Conservation (phyloP, 768 basidiomycete genomes). For the Sporobolomyces pararoseus region DNA sequence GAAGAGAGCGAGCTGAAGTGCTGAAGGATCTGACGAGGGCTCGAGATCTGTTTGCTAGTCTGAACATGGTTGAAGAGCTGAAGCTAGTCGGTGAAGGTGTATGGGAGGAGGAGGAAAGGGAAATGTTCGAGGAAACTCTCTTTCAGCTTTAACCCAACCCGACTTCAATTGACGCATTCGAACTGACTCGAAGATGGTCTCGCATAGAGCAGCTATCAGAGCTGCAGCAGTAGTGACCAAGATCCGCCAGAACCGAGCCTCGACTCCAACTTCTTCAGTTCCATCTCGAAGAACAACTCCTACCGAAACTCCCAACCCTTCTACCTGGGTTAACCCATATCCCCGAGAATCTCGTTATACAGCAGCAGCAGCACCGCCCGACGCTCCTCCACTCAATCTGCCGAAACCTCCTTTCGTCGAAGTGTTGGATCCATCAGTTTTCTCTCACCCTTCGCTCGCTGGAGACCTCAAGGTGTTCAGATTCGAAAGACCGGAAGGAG, state of each 20-base stretch:
- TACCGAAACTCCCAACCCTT: neutral
- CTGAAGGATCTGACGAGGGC: slow-evolving; percentile 4
- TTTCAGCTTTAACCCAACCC: too few species aligned
- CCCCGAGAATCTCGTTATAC: neutral
- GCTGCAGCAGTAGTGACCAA: slow-evolving; percentile 1
- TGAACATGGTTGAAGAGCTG: slow-evolving; percentile 1
- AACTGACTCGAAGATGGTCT: neutral
- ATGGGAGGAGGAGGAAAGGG: neutral
- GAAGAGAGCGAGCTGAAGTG: neutral
- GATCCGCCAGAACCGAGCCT: too few species aligned
- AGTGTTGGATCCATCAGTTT: slow-evolving; percentile 1
- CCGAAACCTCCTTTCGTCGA: slow-evolving; percentile 14
- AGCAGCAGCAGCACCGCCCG: neutral
- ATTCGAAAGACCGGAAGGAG: neutral
- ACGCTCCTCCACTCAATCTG: neutral
- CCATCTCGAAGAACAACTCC: neutral
- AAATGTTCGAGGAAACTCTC: neutral
- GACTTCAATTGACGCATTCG: too few species aligned
- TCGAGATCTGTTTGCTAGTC: neutral
- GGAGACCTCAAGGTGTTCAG: neutral
- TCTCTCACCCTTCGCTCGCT: slow-evolving; percentile 1
- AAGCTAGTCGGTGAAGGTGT: neutral
- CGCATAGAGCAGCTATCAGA: slow-evolving; percentile 10
- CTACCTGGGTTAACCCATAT: neutral
- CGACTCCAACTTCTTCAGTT: neutral